These are phyloP conservation scores for Cyclospora cayetanensis DNA, from an alignment of 169 alveolate species.

Conservation along the genomic window DNA sequence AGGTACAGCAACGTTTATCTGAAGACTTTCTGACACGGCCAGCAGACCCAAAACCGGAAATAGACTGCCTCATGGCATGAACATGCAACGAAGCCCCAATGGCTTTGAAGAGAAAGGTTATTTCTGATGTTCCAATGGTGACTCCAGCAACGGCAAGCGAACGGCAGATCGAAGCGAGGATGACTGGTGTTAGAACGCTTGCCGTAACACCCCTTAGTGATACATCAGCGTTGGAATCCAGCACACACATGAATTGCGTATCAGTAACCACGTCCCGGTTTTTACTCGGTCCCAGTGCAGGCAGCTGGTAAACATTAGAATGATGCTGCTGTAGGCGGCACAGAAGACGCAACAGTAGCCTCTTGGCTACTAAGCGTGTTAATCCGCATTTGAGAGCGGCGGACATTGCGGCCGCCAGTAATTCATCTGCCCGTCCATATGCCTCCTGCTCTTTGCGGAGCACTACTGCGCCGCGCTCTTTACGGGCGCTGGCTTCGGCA, in stretches of 20 bases:
- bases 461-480: neutral
- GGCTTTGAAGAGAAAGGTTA: neutral
- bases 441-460: neutral
- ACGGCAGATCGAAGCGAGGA: neutral
- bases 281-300: no score
- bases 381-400: neutral
- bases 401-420: conserved; percentile 15
- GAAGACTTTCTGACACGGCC: neutral
- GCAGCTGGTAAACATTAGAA: no score
- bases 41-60: neutral
- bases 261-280: no score
- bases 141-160: conserved; percentile 10
- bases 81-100: neutral
- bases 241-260: no score
- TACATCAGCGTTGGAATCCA: no score
- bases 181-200: no score
- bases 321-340: conserved; percentile 1
- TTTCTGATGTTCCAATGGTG: neutral
- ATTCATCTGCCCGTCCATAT: neutral
- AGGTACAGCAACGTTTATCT: no score
- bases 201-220: no score
- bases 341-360: conserved; percentile 42
- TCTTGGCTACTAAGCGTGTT: neutral
- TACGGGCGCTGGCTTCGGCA: neutral
- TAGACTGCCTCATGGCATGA: no score